phyloP scores from a whole-genome alignment of 352 stramenopile species.

The Phytophthora ohioensis region DNA sequence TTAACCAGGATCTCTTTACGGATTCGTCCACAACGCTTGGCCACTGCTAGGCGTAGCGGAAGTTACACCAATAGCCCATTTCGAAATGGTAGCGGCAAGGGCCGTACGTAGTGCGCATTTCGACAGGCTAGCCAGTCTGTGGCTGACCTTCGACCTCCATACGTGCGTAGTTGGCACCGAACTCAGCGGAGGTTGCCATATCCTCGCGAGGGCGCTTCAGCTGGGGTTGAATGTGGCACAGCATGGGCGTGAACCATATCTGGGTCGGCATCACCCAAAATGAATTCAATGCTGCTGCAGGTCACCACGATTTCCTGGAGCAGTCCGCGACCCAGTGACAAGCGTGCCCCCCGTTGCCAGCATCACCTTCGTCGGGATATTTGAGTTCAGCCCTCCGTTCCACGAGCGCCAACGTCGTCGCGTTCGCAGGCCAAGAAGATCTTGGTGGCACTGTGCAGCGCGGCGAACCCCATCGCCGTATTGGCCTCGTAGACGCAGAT shows the following conservation, averaged over 20 bases:
- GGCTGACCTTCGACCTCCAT: constrained; percentile 21
- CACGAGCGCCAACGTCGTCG: too few relatives aligned
- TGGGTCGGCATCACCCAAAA: neutral
- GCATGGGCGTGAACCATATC: constrained; percentile 5
- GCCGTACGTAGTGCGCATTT: neutral
- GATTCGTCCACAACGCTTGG: neutral
- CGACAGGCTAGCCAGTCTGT: neutral
- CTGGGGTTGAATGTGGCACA: constrained; percentile 2
- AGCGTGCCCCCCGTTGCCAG: too few relatives aligned
- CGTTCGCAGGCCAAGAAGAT: too few relatives aligned
- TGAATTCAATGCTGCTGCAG: constrained; percentile 7
- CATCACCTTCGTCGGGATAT: too few relatives aligned
- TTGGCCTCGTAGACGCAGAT: too few relatives aligned
- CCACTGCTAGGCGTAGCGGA: neutral
- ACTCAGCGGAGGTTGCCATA: neutral
- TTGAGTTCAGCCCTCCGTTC: too few relatives aligned
- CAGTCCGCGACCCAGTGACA: neutral
- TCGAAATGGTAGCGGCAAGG: constrained; percentile 7
- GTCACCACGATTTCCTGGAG: neutral
- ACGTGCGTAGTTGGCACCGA: constrained; percentile 3
- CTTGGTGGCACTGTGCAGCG: too few relatives aligned
- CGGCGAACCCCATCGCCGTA: too few relatives aligned
- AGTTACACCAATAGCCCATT: constrained; percentile 13
- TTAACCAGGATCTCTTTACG: constrained; percentile 5
- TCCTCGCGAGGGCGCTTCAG: neutral